These are phyloP conservation scores for Mitragyna speciosa DNA, from an alignment of 257 asterid species.

Conservation along the genomic window DNA sequence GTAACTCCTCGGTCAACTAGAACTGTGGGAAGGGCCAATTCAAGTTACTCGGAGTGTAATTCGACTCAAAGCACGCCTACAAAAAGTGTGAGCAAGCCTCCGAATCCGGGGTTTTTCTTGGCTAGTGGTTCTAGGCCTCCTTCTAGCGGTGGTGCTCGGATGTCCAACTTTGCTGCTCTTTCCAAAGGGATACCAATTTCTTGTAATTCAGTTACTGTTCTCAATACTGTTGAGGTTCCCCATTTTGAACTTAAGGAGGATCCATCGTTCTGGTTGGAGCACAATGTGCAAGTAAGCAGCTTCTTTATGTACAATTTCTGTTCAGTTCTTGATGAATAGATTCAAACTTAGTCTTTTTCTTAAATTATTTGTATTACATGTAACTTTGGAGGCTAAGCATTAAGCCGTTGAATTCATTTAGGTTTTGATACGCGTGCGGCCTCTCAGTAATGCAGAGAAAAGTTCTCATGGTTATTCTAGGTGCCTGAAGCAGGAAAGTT, in stretches of 20 bases:
- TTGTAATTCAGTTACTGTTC: constrained; percentile 43
- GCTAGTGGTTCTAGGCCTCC: constrained; percentile 67
- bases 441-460: constrained; percentile 76
- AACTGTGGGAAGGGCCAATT: constrained; percentile 47
- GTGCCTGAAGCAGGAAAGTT: constrained; percentile 91
- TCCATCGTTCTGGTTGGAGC: constrained; percentile 94
- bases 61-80: constrained; percentile 82
- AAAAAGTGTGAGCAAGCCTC: constrained; percentile 84
- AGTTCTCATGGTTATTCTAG: constrained; percentile 56
- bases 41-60: constrained; percentile 66
- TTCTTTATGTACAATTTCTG: background rate
- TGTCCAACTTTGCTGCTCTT: constrained; percentile 55
- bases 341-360: background rate
- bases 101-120: constrained; percentile 52
- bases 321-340: background rate
- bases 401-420: constrained; percentile 22
- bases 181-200: constrained; percentile 64
- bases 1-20: constrained; percentile 71
- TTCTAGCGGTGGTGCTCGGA: constrained; percentile 50
- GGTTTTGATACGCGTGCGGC: constrained; percentile 93
- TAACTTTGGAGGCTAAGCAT: constrained; percentile 9
- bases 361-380: background rate
- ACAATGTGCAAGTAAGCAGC: constrained; percentile 82
- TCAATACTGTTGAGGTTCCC: constrained; percentile 76
- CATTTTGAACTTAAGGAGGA: constrained; percentile 86